Conservation (phyloP, 2,329 filamentous ascomycete genomes). For the Cladophialophora bantiana region DNA sequence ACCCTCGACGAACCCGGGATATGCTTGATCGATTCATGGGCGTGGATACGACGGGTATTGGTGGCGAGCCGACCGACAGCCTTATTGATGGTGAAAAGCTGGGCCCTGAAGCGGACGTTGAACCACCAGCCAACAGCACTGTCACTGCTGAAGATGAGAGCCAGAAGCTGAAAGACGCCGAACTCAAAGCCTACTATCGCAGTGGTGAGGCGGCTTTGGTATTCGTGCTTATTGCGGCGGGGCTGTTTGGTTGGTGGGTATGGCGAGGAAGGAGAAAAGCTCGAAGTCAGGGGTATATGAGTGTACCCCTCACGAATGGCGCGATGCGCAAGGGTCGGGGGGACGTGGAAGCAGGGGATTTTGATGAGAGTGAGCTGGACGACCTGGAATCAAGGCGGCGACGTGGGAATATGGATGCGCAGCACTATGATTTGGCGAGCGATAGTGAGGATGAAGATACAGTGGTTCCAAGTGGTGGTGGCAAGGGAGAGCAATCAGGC, state of each 20-base stretch:
- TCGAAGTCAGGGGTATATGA: constrained; percentile 55
- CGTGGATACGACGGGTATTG: constrained; percentile 88
- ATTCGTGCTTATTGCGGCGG: constrained; percentile 76
- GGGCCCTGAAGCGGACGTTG: constrained; percentile 73
- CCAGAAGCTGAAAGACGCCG: constrained; percentile 78
- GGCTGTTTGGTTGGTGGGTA: constrained; percentile 75
- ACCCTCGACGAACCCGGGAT: constrained; percentile 82
- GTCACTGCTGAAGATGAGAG: constrained; percentile 69
- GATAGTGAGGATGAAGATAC: constrained; percentile 51
- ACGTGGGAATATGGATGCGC: constrained; percentile 43
- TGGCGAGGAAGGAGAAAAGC: constrained; percentile 61
- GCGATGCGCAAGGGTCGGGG: constrained; percentile 48
- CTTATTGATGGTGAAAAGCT: constrained; percentile 85
- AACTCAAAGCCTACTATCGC: constrained; percentile 87
- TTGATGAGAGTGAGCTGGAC: constrained; percentile 68
- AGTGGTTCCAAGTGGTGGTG: background rate
- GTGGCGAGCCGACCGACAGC: constrained; percentile 78
- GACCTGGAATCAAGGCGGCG: constrained; percentile 50
- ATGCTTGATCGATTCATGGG: constrained; percentile 98
- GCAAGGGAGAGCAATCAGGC: constrained; percentile 9
- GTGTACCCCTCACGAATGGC: constrained; percentile 39
- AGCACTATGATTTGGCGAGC: constrained; percentile 58
- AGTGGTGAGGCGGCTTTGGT: constrained; percentile 86
- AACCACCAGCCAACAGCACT: constrained; percentile 70
- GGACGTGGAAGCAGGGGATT: constrained; percentile 68